These are phyloP conservation scores for Dendrobium chrysotoxum DNA, from an alignment of 106 monocot species.

Conservation along the genomic window DNA sequence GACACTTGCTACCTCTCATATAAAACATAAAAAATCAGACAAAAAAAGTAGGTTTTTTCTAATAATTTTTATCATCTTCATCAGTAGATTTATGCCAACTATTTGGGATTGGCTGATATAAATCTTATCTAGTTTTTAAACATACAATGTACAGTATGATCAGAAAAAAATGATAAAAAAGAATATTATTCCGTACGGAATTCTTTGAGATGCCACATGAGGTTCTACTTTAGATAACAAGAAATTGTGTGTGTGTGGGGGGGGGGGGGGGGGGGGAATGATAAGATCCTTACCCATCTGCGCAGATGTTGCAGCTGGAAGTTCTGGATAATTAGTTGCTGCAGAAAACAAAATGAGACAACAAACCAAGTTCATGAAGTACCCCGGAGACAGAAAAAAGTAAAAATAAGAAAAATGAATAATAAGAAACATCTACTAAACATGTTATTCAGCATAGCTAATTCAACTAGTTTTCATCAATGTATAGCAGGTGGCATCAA, in stretches of 20 bases:
- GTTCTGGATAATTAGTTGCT: constrained; percentile 70
- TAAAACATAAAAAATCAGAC: not conserved
- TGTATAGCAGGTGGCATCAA: not conserved
- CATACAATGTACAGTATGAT: not conserved
- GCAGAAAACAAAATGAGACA: constrained; percentile 13
- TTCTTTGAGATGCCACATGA: not conserved
- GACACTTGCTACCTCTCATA: not conserved
- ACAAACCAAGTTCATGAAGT: constrained; percentile 1
- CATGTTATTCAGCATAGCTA: not conserved
- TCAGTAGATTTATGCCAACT: not conserved
- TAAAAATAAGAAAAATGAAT: not conserved
- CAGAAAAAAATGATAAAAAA: not conserved
- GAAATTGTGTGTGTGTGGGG: not conserved
- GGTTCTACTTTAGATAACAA: not conserved
- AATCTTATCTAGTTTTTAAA: not conserved
- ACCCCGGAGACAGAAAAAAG: not conserved
- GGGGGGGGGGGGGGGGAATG: too few relatives aligned
- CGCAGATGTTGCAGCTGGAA: constrained; percentile 81
- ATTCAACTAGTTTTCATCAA: not conserved
- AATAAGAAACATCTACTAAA: not conserved
- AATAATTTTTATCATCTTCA: not conserved
- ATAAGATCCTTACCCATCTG: constrained; percentile 44
- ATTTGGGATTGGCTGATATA: not conserved
- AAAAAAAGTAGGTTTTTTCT: not conserved
- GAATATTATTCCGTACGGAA: not conserved